A percentile compares a stretch with the other conserved stretches of the same genome.
phyloP scores from a whole-genome alignment of 176 grass and related monocot species.

The Carex kokanica region DNA sequence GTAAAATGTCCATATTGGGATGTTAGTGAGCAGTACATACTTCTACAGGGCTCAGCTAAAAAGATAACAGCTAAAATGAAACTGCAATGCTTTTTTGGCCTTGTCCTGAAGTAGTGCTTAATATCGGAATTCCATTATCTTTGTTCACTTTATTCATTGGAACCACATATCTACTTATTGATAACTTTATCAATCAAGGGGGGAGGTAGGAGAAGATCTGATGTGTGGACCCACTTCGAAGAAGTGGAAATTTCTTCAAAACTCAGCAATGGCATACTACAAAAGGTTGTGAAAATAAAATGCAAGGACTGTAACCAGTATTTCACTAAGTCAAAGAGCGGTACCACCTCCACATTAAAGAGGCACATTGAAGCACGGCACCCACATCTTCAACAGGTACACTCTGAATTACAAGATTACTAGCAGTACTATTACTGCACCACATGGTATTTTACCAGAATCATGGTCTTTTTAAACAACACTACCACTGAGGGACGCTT shows the following conservation, averaged over 20 bases:
- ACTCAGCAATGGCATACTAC: not conserved
- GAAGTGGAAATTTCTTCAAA: slow-evolving; percentile 10
- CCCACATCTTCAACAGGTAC: not conserved
- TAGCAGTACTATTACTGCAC: not conserved
- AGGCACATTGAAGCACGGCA: slow-evolving; percentile 8
- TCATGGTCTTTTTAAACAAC: not conserved
- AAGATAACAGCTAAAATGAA: not conserved
- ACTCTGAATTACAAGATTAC: not conserved
- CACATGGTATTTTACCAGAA: not conserved
- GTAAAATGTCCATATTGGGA: not conserved
- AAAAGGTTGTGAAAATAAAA: not conserved
- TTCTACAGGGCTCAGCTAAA: not conserved
- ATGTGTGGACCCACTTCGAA: not conserved
- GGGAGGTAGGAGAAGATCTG: not conserved
- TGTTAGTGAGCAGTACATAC: not conserved
- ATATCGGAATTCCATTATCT: not conserved
- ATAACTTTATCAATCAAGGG: not conserved
- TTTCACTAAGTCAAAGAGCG: not conserved
- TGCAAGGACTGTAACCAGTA: not conserved
- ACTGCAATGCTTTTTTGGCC: not conserved
- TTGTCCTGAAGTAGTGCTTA: not conserved
- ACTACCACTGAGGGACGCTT: not conserved
- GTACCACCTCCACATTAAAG: not conserved
- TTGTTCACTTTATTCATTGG: not conserved
- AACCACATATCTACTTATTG: not conserved